phyloP scores from a whole-genome alignment of 225 moss, liverwort and hornwort species.

The Rhytidiadelphus loreus region DNA sequence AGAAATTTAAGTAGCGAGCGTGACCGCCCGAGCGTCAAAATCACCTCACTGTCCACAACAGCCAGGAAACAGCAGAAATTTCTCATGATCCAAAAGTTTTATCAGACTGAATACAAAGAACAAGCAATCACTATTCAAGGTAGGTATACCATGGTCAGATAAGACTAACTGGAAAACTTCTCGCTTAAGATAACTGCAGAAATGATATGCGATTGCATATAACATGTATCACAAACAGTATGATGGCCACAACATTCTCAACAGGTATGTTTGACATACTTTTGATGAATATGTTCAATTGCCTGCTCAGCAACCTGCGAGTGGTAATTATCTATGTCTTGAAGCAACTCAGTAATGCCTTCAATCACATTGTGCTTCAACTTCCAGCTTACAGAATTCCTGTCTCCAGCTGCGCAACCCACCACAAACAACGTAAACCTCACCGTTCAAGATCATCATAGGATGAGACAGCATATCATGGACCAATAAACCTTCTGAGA shows the following conservation, averaged over 20 bases:
- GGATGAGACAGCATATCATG: background rate
- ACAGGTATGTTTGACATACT: constrained; percentile 36
- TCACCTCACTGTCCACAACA: constrained; percentile 71
- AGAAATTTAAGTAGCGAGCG: constrained; percentile 86
- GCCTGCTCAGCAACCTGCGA: constrained; percentile 97
- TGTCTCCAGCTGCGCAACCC: constrained; percentile 71
- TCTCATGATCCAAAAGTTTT: background rate
- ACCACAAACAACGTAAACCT: constrained; percentile 6
- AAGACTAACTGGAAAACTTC: background rate
- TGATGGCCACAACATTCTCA: background rate
- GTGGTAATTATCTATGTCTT: constrained; percentile 78
- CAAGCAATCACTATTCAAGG: background rate
- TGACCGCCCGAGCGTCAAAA: constrained; percentile 91
- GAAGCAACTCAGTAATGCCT: constrained; percentile 81
- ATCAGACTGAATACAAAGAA: background rate
- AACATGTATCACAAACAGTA: background rate
- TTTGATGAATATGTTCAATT: constrained; percentile 97
- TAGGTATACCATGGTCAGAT: background rate
- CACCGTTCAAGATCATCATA: background rate
- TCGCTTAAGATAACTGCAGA: background rate
- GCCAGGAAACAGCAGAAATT: background rate
- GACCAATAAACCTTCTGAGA: background rate
- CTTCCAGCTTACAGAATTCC: constrained; percentile 87
- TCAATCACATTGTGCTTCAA: constrained; percentile 98
- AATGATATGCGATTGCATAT: background rate